A percentile compares a stretch with the other conserved stretches of the same genome.
Evolutionary conservation across 1,284 basidiomycete species (phyloP).

Genomic region (Ceratobasidium sp.): DNA sequence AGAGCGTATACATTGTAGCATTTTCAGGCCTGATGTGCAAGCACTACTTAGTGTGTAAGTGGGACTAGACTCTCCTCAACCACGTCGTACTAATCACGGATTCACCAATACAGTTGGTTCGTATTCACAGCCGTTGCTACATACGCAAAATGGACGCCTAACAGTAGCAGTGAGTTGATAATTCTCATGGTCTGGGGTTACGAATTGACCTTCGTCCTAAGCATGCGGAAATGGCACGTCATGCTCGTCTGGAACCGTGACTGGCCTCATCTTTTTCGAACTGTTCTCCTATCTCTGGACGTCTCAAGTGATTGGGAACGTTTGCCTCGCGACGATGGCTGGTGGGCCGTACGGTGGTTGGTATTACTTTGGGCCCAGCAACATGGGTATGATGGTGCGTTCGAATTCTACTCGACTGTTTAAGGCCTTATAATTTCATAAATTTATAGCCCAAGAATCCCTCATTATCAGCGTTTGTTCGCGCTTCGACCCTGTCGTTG

Average conservation of each 20-base stretch:
- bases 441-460: conserved; percentile 68
- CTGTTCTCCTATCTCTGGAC: conserved; percentile 87
- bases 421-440: neutral
- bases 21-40: conserved; percentile 74
- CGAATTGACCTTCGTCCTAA: conserved; percentile 37
- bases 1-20: conserved; percentile 79
- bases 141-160: conserved; percentile 80
- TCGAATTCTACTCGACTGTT: neutral
- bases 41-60: conserved; percentile 71
- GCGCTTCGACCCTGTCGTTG: conserved; percentile 84
- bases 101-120: conserved; percentile 60
- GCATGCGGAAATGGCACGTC: conserved; percentile 53
- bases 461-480: conserved; percentile 71
- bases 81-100: neutral
- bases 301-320: conserved; percentile 79
- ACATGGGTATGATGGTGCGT: conserved; percentile 64
- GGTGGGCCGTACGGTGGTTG: conserved; percentile 72
- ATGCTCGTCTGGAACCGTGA: conserved; percentile 62
- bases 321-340: conserved; percentile 79
- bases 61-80: conserved; percentile 43
- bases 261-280: conserved; percentile 77
- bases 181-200: neutral
- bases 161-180: conserved; percentile 62
- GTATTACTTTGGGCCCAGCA: conserved; percentile 76
- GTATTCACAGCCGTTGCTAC: conserved; percentile 73